phyloP scores from a whole-genome alignment of 2,329 filamentous ascomycete genomes.

The Microascus cirrosus region DNA sequence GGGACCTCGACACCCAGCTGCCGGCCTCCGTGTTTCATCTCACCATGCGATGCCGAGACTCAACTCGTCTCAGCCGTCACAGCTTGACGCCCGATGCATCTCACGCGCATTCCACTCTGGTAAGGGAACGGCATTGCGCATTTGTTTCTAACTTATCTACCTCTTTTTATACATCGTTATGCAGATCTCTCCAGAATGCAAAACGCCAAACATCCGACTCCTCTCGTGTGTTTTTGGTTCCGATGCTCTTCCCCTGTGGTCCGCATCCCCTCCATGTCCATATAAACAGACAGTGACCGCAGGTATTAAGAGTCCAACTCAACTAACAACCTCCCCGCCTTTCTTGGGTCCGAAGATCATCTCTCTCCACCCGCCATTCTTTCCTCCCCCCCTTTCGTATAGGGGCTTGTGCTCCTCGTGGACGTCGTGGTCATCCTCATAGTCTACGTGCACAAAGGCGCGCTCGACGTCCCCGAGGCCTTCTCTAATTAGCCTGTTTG shows the following conservation, averaged over 20 bases:
- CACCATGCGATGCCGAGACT: background rate
- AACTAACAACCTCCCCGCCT: background rate
- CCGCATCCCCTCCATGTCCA: too few relatives aligned
- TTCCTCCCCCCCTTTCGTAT: slow-evolving; percentile 19
- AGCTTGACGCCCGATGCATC: background rate
- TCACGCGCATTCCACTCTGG: background rate
- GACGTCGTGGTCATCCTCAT: slow-evolving; percentile 27
- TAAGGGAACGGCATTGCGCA: background rate
- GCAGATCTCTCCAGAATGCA: background rate
- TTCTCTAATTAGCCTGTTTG: slow-evolving; percentile 16
- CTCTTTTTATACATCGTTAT: background rate
- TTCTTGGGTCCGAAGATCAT: slow-evolving; percentile 1
- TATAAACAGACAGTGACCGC: background rate
- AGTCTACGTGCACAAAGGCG: slow-evolving; percentile 33
- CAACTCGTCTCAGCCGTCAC: background rate
- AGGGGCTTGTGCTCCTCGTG: slow-evolving; percentile 31
- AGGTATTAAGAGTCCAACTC: background rate
- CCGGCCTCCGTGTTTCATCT: background rate
- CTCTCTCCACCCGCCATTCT: background rate
- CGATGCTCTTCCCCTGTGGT: background rate
- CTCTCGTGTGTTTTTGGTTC: background rate
- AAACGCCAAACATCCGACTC: background rate
- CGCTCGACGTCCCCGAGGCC: slow-evolving; percentile 26
- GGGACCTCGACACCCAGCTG: background rate
- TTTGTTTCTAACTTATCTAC: background rate